Evolutionary conservation across 371 early-diverging fungal species (phyloP).

Genomic region (Circinella minor): DNA sequence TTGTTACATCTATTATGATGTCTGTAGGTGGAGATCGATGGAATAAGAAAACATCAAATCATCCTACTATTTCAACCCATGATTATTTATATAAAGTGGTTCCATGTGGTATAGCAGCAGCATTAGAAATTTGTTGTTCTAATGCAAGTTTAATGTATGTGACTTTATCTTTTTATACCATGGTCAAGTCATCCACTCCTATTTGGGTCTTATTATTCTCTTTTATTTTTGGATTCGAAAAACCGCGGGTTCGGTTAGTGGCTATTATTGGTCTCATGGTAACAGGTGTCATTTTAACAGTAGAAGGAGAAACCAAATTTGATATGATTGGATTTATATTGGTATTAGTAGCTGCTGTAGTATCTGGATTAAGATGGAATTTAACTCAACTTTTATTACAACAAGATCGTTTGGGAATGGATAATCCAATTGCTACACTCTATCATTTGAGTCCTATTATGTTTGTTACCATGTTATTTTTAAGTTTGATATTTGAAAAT

Average conservation of each 20-base stretch:
- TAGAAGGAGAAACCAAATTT: constrained; percentile 79
- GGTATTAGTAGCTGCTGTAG: constrained; percentile 76
- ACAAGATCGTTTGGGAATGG: constrained; percentile 67
- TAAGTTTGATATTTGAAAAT: constrained; percentile 63
- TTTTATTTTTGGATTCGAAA: constrained; percentile 86
- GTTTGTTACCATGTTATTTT: constrained; percentile 60
- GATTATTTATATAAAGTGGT: constrained; percentile 64
- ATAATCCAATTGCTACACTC: constrained; percentile 84
- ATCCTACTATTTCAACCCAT: constrained; percentile 35
- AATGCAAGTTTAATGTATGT: constrained; percentile 84
- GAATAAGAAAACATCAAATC: constrained; percentile 23
- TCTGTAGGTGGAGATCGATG: constrained; percentile 42
- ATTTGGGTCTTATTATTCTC: constrained; percentile 92
- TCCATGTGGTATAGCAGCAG: constrained; percentile 90
- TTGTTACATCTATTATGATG: constrained; percentile 60
- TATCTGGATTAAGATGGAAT: constrained; percentile 84
- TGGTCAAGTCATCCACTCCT: constrained; percentile 91
- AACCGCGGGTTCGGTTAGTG: constrained; percentile 65
- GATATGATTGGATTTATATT: constrained; percentile 68
- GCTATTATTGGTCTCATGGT: constrained; percentile 80
- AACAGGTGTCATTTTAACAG: constrained; percentile 85
- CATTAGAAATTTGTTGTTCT: constrained; percentile 88
- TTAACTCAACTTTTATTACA: constrained; percentile 84
- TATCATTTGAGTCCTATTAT: constrained; percentile 79
- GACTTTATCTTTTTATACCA: constrained; percentile 93